These are phyloP conservation scores for Solanum hybrid DNA, from an alignment of 305 asterid species.

Conservation along the genomic window DNA sequence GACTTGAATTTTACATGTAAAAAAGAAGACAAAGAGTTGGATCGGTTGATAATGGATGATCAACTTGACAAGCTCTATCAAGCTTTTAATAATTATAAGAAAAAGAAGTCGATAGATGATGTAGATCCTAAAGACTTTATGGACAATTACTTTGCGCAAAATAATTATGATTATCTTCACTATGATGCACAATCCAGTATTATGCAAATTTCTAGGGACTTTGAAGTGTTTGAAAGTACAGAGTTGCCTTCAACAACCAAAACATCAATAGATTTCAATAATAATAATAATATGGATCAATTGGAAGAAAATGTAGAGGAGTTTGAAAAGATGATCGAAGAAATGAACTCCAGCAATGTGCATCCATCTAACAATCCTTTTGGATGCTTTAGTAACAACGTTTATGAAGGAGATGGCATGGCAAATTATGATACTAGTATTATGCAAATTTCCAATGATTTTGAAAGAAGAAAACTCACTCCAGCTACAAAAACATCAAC, in stretches of 20 bases:
- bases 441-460: neutral
- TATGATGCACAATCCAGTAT: neutral
- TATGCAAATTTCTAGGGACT: neutral
- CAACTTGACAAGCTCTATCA: neutral
- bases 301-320: neutral
- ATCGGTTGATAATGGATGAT: neutral
- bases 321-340: neutral
- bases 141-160: neutral
- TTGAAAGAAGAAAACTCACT: neutral
- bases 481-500: neutral
- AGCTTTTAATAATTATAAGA: slow-evolving; percentile 1
- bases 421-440: neutral
- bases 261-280: neutral
- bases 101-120: neutral
- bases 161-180: neutral
- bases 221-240: neutral
- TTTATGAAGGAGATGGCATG: neutral
- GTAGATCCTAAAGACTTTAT: neutral
- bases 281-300: neutral
- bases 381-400: neutral
- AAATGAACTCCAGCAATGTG: neutral
- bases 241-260: neutral
- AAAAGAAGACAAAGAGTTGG: neutral
- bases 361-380: neutral
- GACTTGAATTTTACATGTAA: neutral